phyloP scores from a whole-genome alignment of 2,329 filamentous ascomycete genomes.

The Xylariaceae sp. region DNA sequence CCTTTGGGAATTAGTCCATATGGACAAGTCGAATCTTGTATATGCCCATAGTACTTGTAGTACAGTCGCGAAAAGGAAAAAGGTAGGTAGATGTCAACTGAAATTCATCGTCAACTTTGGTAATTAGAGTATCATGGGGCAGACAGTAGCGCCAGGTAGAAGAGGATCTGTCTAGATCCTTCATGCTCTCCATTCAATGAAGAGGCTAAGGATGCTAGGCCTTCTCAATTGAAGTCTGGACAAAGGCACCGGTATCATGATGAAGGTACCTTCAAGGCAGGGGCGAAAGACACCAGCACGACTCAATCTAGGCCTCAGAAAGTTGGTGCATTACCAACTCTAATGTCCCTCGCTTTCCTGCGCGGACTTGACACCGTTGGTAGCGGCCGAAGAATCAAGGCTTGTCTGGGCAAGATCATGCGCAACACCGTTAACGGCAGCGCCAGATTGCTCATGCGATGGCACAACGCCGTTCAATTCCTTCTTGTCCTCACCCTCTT shows the following conservation, averaged over 20 bases:
- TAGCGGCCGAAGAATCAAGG: background rate
- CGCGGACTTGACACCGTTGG: slow-evolving; percentile 8
- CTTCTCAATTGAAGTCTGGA: background rate
- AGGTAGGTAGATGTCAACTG: background rate
- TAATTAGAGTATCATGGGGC: slow-evolving; percentile 4
- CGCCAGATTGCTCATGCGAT: slow-evolving; percentile 1
- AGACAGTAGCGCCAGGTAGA: background rate
- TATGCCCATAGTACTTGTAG: background rate
- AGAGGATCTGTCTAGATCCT: background rate
- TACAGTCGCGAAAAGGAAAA: background rate
- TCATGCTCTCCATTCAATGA: background rate
- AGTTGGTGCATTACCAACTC: background rate
- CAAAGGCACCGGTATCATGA: background rate
- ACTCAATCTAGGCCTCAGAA: background rate
- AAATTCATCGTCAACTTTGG: background rate
- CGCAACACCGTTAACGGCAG: slow-evolving; percentile 7
- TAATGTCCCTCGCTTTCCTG: slow-evolving; percentile 9
- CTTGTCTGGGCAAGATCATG: background rate
- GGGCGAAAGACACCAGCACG: background rate
- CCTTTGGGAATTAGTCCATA: background rate
- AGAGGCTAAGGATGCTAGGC: background rate
- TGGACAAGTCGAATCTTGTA: background rate
- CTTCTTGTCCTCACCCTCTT: slow-evolving; percentile 1
- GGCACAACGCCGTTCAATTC: slow-evolving; percentile 9
- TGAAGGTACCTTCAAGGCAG: background rate